phyloP scores from a whole-genome alignment of 2,329 filamentous ascomycete species.

The Penicillium sp. region DNA sequence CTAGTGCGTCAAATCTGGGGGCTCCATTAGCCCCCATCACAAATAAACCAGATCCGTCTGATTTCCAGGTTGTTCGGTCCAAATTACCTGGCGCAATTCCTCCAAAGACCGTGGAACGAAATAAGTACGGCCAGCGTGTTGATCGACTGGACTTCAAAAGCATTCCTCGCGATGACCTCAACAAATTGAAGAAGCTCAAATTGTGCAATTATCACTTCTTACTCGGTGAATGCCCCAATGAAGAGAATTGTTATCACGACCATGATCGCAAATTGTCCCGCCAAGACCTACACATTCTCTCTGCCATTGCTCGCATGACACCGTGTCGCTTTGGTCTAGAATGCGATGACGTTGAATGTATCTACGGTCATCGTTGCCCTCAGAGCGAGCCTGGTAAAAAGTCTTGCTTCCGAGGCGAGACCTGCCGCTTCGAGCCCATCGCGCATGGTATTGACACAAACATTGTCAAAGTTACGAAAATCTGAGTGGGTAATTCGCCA shows the following conservation, averaged over 20 bases:
- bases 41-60: slow-evolving; percentile 36
- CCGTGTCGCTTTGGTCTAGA: slow-evolving; percentile 58
- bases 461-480: slow-evolving; percentile 54
- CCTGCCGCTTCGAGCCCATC: slow-evolving; percentile 58
- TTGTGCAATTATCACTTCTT: slow-evolving; percentile 63
- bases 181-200: slow-evolving; percentile 61
- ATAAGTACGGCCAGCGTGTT: slow-evolving; percentile 60
- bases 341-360: slow-evolving; percentile 61
- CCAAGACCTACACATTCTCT: slow-evolving; percentile 54
- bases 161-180: slow-evolving; percentile 56
- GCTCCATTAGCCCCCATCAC: slow-evolving; percentile 36
- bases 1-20: slow-evolving; percentile 38
- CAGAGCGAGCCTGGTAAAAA: slow-evolving; percentile 53
- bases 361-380: slow-evolving; percentile 64
- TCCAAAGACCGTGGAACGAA: slow-evolving; percentile 51
- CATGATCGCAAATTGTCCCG: slow-evolving; percentile 56
- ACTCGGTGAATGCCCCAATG: slow-evolving; percentile 57
- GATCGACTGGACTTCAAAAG: slow-evolving; percentile 53
- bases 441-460: slow-evolving; percentile 60
- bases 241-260: slow-evolving; percentile 51
- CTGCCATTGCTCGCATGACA: slow-evolving; percentile 61
- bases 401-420: slow-evolving; percentile 57
- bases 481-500: slow-evolving; percentile 26
- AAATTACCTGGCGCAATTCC: slow-evolving; percentile 33
- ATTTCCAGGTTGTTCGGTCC: slow-evolving; percentile 41